A percentile compares a stretch with the other conserved stretches of the same genome.
These are phyloP conservation scores for Verbascum thapsus DNA, from an alignment of 257 asterid genomes.

Conservation along the genomic window DNA sequence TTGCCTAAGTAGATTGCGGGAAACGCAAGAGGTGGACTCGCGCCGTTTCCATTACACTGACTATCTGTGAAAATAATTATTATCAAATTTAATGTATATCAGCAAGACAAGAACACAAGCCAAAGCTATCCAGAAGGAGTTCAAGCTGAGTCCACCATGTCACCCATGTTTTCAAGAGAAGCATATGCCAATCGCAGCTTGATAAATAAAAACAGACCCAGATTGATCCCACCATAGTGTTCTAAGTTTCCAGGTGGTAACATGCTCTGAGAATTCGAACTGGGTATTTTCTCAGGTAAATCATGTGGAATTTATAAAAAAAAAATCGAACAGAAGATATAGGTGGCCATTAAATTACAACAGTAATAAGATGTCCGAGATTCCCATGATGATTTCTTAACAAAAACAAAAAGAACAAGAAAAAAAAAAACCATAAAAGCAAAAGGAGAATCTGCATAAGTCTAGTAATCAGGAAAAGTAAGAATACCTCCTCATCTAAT, in stretches of 20 bases:
- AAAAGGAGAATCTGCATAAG: background rate
- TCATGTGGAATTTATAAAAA: slow-evolving; percentile 11
- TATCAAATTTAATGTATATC: too few species aligned
- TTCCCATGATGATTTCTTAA: background rate
- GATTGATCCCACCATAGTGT: background rate
- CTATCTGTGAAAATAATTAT: too few species aligned
- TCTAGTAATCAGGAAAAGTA: slow-evolving; percentile 17
- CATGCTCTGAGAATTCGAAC: background rate
- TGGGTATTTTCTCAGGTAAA: background rate
- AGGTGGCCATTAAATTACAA: background rate
- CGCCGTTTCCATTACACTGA: too few species aligned
- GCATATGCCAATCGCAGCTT: background rate
- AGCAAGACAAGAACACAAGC: too few species aligned
- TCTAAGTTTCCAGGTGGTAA: slow-evolving; percentile 6
- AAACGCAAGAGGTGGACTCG: too few species aligned
- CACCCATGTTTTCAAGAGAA: slow-evolving; percentile 5
- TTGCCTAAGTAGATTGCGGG: too few species aligned
- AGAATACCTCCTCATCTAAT: slow-evolving; percentile 73
- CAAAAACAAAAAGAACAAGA: too few species aligned
- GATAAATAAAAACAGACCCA: background rate
- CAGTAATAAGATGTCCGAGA: too few species aligned
- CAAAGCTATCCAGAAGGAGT: too few species aligned
- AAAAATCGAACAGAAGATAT: background rate
- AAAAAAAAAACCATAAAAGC: too few species aligned
- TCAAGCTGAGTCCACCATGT: too few species aligned